These are phyloP conservation scores for Fusarium stilboides DNA, from an alignment of 2,329 filamentous ascomycete species.

Conservation along the genomic window DNA sequence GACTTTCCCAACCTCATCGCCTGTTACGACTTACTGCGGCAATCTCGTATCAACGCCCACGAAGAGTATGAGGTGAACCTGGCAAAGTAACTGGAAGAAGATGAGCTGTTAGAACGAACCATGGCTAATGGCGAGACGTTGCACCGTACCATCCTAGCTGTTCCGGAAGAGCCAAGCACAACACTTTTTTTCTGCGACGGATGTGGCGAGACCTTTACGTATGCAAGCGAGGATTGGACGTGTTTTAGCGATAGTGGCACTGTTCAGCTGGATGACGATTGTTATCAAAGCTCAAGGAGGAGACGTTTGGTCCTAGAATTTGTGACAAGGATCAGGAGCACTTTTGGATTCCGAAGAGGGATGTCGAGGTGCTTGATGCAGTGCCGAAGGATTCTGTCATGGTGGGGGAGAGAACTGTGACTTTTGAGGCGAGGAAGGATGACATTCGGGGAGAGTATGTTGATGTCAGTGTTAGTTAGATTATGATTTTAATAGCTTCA, in stretches of 20 bases:
- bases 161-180: neutral
- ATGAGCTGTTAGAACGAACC: neutral
- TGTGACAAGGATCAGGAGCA: slow-evolving; percentile 11
- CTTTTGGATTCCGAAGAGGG: neutral
- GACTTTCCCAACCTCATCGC: neutral
- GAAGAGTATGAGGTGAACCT: neutral
- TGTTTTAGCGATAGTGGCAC: neutral
- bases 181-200: neutral
- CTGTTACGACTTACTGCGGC: neutral
- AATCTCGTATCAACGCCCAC: fast-evolving
- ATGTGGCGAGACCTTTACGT: neutral
- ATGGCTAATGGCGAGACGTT: neutral
- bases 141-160: neutral
- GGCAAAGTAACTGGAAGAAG: neutral
- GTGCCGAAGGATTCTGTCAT: neutral
- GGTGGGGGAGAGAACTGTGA: neutral
- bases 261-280: neutral
- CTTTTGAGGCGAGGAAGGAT: slow-evolving; percentile 4
- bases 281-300: neutral
- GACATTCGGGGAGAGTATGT: neutral
- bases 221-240: slow-evolving; percentile 3
- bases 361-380: neutral
- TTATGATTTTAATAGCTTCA: too few species aligned
- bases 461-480: too few species aligned
- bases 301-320: neutral